phyloP scores from a whole-genome alignment of 352 stramenopile species.

The Halophytophthora polymorphica region DNA sequence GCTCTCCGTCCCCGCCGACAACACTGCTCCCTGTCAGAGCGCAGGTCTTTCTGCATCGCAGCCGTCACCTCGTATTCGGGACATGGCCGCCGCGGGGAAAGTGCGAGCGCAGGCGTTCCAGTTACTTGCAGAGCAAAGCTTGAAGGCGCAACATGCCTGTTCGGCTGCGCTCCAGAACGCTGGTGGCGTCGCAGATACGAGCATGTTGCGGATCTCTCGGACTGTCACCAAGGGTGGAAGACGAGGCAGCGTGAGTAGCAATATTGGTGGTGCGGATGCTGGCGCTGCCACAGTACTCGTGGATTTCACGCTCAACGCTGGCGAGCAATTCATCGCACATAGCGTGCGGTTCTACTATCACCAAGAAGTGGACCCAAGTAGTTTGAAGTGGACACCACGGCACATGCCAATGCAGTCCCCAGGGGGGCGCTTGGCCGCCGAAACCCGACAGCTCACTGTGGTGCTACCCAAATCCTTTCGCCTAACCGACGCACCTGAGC shows the following conservation, averaged over 20 bases:
- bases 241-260: constrained; percentile 2
- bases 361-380: constrained; percentile 32
- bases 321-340: constrained; percentile 75
- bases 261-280: constrained; percentile 7
- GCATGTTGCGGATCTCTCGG: constrained; percentile 16
- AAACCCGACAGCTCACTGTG: constrained; percentile 45
- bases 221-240: constrained; percentile 12
- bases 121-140: constrained; percentile 53
- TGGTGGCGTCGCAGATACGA: constrained; percentile 5
- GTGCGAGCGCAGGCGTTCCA: constrained; percentile 49
- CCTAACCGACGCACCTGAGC: constrained; percentile 45
- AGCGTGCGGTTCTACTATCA: constrained; percentile 71
- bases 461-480: constrained; percentile 49
- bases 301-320: constrained; percentile 73
- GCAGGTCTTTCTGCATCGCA: constrained; percentile 3
- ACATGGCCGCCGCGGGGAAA: constrained; percentile 31
- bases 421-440: constrained; percentile 30
- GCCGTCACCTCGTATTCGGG: constrained; percentile 21
- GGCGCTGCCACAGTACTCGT: constrained; percentile 50
- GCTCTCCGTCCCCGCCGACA: constrained; percentile 5
- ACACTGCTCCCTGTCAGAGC: background rate
- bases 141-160: constrained; percentile 22
- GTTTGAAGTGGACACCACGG: constrained; percentile 54
- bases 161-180: constrained; percentile 1
- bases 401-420: constrained; percentile 51